These are phyloP conservation scores for Rhizophora apiculata DNA, from an alignment of 345 rosid species.

Conservation along the genomic window DNA sequence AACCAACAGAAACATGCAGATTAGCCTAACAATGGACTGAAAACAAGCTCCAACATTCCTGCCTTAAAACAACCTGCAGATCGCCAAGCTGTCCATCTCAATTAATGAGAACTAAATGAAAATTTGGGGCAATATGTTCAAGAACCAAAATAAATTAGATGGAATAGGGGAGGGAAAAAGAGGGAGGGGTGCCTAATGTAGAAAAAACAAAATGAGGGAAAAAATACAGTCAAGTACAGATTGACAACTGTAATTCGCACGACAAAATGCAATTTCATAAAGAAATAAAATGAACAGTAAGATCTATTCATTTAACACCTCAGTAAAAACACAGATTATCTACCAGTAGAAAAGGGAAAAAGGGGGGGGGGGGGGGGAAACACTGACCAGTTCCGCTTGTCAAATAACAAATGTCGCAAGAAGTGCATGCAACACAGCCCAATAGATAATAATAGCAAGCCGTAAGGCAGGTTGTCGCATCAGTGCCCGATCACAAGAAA, in stretches of 20 bases:
- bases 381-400: slow-evolving; percentile 40
- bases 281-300: no score
- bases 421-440: slow-evolving; percentile 85
- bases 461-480: slow-evolving; percentile 89
- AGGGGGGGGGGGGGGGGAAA: background rate
- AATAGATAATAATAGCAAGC: slow-evolving; percentile 76
- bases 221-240: background rate
- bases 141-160: background rate
- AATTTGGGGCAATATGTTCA: no score
- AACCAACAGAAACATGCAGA: slow-evolving; percentile 24
- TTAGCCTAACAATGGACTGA: background rate
- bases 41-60: background rate
- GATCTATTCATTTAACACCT: background rate
- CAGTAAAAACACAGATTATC: background rate
- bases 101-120: no score
- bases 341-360: background rate
- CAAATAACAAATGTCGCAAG: slow-evolving; percentile 67
- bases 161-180: background rate
- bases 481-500: slow-evolving; percentile 88
- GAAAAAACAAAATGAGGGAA: background rate
- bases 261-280: background rate
- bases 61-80: background rate
- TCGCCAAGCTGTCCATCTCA: background rate
- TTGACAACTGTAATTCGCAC: background rate
- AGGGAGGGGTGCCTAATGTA: no score